Evolutionary conservation across 2,329 filamentous ascomycete genomes (phyloP).

Genomic region (Stachybotrys elegans): DNA sequence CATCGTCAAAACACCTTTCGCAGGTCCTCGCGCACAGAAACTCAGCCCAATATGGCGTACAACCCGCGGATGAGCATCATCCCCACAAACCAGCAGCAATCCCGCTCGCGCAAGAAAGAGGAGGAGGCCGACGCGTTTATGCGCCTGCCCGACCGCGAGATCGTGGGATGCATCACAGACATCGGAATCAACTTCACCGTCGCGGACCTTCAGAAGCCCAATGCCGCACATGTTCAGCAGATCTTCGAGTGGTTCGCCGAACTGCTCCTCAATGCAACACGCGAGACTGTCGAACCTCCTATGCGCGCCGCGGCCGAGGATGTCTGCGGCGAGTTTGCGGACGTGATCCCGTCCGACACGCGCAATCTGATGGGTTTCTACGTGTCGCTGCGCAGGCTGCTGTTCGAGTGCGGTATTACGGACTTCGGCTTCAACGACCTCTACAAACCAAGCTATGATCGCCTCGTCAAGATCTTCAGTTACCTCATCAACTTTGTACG

Average conservation of each 20-base stretch:
- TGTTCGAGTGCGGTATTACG: constrained; percentile 83
- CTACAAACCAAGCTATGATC: constrained; percentile 83
- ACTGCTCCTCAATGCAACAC: constrained; percentile 86
- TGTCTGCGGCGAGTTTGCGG: constrained; percentile 75
- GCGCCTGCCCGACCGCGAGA: constrained; percentile 66
- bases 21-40: background rate
- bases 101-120: constrained; percentile 52
- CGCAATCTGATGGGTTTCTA: constrained; percentile 97
- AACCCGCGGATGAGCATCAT: constrained; percentile 58
- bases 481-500: constrained; percentile 99
- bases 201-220: constrained; percentile 87
- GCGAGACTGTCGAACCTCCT: constrained; percentile 87
- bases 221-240: constrained; percentile 90
- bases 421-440: constrained; percentile 94
- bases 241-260: constrained; percentile 98
- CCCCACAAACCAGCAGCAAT: constrained; percentile 42
- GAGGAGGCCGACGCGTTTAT: constrained; percentile 57
- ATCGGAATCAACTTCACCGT: constrained; percentile 88
- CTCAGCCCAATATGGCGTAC: constrained; percentile 45
- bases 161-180: constrained; percentile 94
- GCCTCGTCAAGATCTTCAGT: constrained; percentile 90
- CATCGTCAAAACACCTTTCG: no score
- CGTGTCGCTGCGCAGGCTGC: constrained; percentile 70
- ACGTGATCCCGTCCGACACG: constrained; percentile 82
- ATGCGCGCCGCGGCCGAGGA: constrained; percentile 92